phyloP scores from a whole-genome alignment of 495 filamentous ascomycete genomes.

The Hyaloscypha bicolor region DNA sequence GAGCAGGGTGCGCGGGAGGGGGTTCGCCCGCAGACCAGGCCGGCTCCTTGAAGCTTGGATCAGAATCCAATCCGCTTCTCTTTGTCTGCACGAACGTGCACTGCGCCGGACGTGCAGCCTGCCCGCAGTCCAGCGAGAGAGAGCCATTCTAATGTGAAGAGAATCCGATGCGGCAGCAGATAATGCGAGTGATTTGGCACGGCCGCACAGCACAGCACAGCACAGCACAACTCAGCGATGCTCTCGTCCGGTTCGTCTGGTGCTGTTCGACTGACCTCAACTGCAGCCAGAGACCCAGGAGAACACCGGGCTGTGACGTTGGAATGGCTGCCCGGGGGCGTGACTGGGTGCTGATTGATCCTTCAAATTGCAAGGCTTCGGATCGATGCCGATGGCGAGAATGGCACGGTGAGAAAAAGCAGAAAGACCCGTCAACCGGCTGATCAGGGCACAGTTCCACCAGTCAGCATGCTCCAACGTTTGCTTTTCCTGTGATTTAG shows the following conservation, averaged over 20 bases:
- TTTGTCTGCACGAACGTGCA: background rate
- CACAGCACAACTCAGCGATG: background rate
- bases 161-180: background rate
- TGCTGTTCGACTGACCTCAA: background rate
- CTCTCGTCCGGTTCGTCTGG: background rate
- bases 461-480: background rate
- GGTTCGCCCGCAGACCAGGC: background rate
- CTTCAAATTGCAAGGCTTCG: conserved; percentile 11
- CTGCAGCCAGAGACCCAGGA: background rate
- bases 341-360: conserved; percentile 2
- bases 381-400: conserved; percentile 1
- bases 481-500: background rate
- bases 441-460: background rate
- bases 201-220: too few relatives aligned
- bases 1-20: too few relatives aligned
- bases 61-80: background rate
- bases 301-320: background rate
- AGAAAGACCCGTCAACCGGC: background rate
- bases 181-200: background rate
- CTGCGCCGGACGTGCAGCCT: background rate
- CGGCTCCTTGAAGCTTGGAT: background rate
- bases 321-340: background rate
- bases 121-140: background rate
- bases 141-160: background rate
- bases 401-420: background rate